Evolutionary conservation across 176 grass and related monocot species (phyloP), one percentile per base, ranked within the genome.

Genomic region (Eragrostis curvula): DNA sequence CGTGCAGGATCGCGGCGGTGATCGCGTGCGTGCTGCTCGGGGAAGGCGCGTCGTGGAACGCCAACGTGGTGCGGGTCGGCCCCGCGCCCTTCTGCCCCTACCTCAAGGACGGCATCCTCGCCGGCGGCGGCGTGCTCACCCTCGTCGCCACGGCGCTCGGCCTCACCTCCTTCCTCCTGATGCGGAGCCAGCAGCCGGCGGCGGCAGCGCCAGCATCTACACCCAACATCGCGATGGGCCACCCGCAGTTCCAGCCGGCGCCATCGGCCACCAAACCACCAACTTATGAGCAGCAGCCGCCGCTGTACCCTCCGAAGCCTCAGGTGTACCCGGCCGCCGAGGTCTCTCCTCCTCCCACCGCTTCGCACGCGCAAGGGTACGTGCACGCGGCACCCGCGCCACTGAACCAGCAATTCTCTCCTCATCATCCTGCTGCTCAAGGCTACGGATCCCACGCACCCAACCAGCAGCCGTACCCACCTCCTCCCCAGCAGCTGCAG

Each of bases 101-200:
- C 60, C 50, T 88, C 50, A 79, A 79, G n/a, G 68, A 79, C 60
- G 81, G 81, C 41, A 28, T 84, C 75, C 84, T 88, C n/a, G 81
- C 81, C 5, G 21, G 68, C 59, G 81, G 39, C 5, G 58, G 14
- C 50, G 42, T 84, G 68, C 81, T 88, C 60, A 3, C 68, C 49
- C 87, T 88, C n/a, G 75, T 21, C 12, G 75, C 81, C 87, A 84
- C 69, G n/a, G 81, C 75, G 15, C 81, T 80, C 61, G 69, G 68
- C 50, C 3, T 88, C 87, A 8, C 69, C 75, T 88, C 81, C n/a
- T 79, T 28, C 79, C 3, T 87, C 50, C 1, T 82, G 64, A 29
- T 82, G n/a, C 65, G 62, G 20, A 12, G 14, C 57, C 49, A 68
- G 28, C 17, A 40, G 3, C 44, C 21, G 15, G 25, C 21, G 0